Evolutionary conservation across 345 rosid species (phyloP), one percentile per base, ranked within the genome.

Genomic region (Citrus cavaleriei): DNA sequence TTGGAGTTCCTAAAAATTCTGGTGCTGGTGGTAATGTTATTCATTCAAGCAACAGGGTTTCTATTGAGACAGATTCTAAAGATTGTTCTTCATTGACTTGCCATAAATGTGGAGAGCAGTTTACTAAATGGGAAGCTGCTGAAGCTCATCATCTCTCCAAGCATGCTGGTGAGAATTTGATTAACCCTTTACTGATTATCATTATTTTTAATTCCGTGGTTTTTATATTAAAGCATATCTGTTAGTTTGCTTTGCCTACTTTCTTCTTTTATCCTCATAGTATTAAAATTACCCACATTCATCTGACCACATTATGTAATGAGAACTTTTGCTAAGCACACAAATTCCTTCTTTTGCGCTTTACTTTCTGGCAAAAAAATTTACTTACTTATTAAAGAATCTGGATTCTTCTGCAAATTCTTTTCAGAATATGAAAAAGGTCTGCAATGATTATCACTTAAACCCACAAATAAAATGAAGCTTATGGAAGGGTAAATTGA

Each of bases 111-210:
- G 99, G 98, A 68, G 94, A 96, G 81, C 97, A 91, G 75, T 96
- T 96, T 76, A 90, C 66, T 81, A 96, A 92, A 88, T 88, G 91
- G 88, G 99, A 94, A 81, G 97, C 92, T 79, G 98, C 99, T 70
- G 99, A 96, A 88, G 90, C 91, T 22, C 99, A 96, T 81, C 97
- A 96, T 89, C 96, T 96, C 77, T 96, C 98, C 38, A 96, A 91
- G 85, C 99, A 96, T 85, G 99, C 99, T 69, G 97, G 99, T 96
- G 81, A 82, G 77, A 21, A 35, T 37, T 63, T 63, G 27, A 66
- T n/a, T 42, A 57, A 57, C n/a, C 66, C n/a, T 40, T 60, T 30
- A 24, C 51, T 22, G 19, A 37, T 46, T 46, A 13, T 46, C 4
- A 46, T 46, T 12, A 30, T 24, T 66, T 69, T 58, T 42, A 51